phyloP scores from a whole-genome alignment of 352 stramenopile species.

The Thalassiosira allenii region DNA sequence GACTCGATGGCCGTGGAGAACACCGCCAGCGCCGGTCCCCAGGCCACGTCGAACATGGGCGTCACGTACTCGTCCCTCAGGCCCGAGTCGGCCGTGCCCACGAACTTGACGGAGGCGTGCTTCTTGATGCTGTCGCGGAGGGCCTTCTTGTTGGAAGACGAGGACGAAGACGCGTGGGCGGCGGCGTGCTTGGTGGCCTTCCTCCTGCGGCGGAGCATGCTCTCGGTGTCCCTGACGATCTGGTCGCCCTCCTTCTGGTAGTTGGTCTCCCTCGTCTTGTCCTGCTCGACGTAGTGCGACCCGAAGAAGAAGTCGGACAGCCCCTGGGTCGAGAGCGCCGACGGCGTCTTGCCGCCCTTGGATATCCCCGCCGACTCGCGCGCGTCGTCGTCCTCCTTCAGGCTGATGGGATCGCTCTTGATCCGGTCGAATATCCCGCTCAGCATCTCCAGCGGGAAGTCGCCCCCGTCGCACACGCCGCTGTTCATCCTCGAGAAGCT shows the following conservation, averaged over 20 bases:
- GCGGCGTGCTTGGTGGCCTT: slow-evolving; percentile 40
- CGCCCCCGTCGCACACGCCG: slow-evolving; percentile 95
- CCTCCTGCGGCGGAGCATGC: slow-evolving; percentile 72
- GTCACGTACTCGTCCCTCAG: slow-evolving; percentile 87
- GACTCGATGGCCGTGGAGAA: slow-evolving; percentile 97
- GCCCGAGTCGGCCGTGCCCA: slow-evolving; percentile 81
- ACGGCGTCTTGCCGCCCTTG: slow-evolving; percentile 20
- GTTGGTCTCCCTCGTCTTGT: slow-evolving; percentile 80
- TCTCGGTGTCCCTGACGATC: slow-evolving; percentile 85
- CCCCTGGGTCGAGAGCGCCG: slow-evolving; percentile 57
- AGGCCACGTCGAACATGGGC: slow-evolving; percentile 98
- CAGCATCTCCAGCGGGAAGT: slow-evolving; percentile 94
- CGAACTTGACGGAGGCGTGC: slow-evolving; percentile 57
- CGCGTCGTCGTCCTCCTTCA: slow-evolving; percentile 95
- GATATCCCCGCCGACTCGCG: slow-evolving; percentile 66
- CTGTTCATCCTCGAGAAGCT: slow-evolving; percentile 96
- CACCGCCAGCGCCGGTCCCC: slow-evolving; percentile 95
- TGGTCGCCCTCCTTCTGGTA: slow-evolving; percentile 88
- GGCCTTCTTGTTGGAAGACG: slow-evolving; percentile 27
- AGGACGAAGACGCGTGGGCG: not conserved
- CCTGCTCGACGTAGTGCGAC: slow-evolving; percentile 74
- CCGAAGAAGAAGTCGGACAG: slow-evolving; percentile 71
- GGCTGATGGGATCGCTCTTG: slow-evolving; percentile 92
- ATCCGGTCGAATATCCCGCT: slow-evolving; percentile 95
- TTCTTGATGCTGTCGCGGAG: slow-evolving; percentile 39